Percentiles rank a stretch among this genome's conserved stretches.
Conservation (phyloP, 176 grass and related monocot species). For the sorghum (Sorghum bicolor) region DNA sequence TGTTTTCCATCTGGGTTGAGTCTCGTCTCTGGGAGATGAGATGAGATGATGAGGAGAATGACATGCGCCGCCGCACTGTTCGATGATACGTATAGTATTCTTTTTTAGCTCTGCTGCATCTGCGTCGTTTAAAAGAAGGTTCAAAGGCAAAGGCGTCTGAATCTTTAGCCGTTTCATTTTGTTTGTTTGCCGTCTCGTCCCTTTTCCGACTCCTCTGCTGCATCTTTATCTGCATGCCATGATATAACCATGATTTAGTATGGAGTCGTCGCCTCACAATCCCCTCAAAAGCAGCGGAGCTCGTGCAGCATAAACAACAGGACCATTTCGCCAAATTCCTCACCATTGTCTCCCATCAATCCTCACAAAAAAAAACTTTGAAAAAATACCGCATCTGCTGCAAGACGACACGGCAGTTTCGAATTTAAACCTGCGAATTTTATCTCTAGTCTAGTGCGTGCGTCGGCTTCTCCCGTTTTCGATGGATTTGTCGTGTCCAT, state of each 20-base stretch:
- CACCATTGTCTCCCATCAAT: neutral
- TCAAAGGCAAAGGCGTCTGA: conserved; percentile 42
- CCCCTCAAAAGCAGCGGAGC: conserved; percentile 34
- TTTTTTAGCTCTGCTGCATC: neutral
- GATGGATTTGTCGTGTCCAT: conserved; percentile 46
- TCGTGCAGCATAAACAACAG: neutral
- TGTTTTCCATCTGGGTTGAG: neutral
- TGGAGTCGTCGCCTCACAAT: conserved; percentile 14
- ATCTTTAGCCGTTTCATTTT: neutral
- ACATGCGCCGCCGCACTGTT: neutral
- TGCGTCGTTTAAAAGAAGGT: conserved; percentile 53
- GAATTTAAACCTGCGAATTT: conserved; percentile 35
- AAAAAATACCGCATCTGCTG: neutral
- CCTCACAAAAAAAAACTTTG: conserved; percentile 10
- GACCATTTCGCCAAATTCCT: neutral
- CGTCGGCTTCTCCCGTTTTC: conserved; percentile 25
- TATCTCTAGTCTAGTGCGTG: neutral
- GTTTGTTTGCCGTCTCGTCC: neutral
- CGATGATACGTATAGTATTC: neutral
- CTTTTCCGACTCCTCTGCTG: conserved; percentile 19
- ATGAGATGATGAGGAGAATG: neutral
- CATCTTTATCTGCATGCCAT: conserved; percentile 33
- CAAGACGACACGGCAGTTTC: conserved; percentile 17
- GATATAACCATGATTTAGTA: conserved; percentile 14
- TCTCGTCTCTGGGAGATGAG: neutral